Evolutionary conservation across 768 basidiomycete species (phyloP).

Genomic region (Tricholomella constricta): DNA sequence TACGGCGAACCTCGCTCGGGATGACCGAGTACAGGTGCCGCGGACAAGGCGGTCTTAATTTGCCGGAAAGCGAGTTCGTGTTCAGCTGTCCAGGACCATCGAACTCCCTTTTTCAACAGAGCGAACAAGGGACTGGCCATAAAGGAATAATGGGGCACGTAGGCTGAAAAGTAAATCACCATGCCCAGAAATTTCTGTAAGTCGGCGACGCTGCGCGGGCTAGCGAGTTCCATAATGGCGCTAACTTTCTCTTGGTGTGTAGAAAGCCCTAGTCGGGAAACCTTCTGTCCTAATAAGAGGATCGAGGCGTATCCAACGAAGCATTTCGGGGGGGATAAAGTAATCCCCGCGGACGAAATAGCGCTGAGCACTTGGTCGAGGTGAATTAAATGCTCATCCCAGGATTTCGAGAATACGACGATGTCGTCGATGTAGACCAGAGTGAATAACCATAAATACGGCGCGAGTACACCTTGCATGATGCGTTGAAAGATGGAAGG

Average conservation of each 20-base stretch:
- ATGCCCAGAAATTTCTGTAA: conserved; percentile 38
- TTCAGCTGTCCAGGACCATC: conserved; percentile 23
- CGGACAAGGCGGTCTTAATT: conserved; percentile 27
- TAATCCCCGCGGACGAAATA: conserved; percentile 28
- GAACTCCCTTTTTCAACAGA: conserved; percentile 29
- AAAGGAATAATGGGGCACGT: conserved; percentile 36
- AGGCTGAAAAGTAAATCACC: conserved; percentile 39
- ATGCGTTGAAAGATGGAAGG: conserved; percentile 42
- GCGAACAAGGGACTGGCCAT: conserved; percentile 35
- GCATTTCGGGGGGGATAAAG: too few relatives aligned
- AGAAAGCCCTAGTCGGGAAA: conserved; percentile 37
- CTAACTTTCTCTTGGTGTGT: conserved; percentile 39
- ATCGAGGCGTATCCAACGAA: conserved; percentile 35
- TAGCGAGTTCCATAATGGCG: conserved; percentile 30
- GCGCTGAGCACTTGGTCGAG: conserved; percentile 30
- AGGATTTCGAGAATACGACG: too few relatives aligned
- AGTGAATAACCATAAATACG: conserved; percentile 39
- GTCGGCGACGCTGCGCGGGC: conserved; percentile 25
- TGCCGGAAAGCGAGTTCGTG: conserved; percentile 29
- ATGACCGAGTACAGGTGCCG: conserved; percentile 35
- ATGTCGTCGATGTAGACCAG: conserved; percentile 48
- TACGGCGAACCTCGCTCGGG: conserved; percentile 31
- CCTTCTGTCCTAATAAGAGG: conserved; percentile 40
- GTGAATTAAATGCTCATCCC: conserved; percentile 32
- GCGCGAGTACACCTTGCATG: conserved; percentile 38